phyloP scores from a whole-genome alignment of 345 rosid genomes.

The Kandelia obovata region DNA sequence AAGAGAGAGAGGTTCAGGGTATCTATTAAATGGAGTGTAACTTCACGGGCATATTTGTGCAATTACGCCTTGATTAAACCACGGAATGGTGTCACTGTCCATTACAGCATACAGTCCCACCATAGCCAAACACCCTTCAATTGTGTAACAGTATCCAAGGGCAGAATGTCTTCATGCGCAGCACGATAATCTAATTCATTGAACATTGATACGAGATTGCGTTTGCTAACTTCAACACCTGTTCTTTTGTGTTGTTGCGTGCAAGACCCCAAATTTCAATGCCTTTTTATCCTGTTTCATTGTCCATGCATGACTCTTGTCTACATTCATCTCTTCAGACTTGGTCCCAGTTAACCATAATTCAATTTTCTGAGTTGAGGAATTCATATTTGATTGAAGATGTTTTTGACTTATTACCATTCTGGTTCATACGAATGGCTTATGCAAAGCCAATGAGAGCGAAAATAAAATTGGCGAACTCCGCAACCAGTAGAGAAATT shows the following conservation, averaged over 20 bases:
- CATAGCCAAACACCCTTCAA: conserved; percentile 14
- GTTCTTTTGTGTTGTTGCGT: background rate
- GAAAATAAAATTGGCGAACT: no score
- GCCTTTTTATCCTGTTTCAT: conserved; percentile 21
- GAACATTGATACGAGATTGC: conserved; percentile 29
- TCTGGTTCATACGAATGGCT: no score
- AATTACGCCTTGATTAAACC: background rate
- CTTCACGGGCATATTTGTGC: no score
- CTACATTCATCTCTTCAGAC: conserved; percentile 32
- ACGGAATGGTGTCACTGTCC: conserved; percentile 2
- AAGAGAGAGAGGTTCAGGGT: no score
- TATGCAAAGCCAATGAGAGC: no score
- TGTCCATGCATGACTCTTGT: conserved; percentile 25
- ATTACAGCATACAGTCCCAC: conserved; percentile 9
- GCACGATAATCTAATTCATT: conserved; percentile 43
- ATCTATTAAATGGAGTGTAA: no score
- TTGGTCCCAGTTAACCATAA: background rate
- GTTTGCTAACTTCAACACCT: background rate
- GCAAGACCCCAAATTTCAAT: conserved; percentile 25
- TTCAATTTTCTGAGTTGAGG: background rate
- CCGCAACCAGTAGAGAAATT: no score
- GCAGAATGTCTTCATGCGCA: conserved; percentile 23
- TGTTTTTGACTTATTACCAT: no score
- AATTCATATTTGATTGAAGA: no score
- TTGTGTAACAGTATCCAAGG: conserved; percentile 18